Evolutionary conservation across 2,329 filamentous ascomycete species (phyloP), one percentile per base, ranked within the genome.

Genomic region (Paracorniculantispora psalliotae): DNA sequence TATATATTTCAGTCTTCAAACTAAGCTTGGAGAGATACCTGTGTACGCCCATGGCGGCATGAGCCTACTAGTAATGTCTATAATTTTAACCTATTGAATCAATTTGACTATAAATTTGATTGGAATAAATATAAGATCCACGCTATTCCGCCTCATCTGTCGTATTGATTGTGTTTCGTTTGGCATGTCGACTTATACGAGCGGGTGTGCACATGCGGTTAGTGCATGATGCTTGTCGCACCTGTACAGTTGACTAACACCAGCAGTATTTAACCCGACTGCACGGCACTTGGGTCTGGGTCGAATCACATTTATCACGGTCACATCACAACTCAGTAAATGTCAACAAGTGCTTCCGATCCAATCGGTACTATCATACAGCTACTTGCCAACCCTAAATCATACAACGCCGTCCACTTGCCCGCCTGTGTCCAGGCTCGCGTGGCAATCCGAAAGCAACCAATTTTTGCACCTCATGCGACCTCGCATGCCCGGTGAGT

Each of bases 291-390:
- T n/a, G n/a, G n/a, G n/a, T n/a, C n/a, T n/a, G n/a, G n/a, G n/a
- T n/a, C n/a, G n/a, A n/a, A n/a, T n/a, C n/a, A n/a, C n/a, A n/a
- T n/a, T n/a, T n/a, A n/a, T n/a, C n/a, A n/a, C n/a, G n/a, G n/a
- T n/a, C n/a, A n/a, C n/a, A n/a, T n/a, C n/a, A n/a, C n/a, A n/a
- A 46, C 12, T 15, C 39, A 21, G 9, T 17, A 28, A 47, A 35
- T 59, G 48, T 59, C 48, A 53, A 53, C 56, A 53, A 58, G 47
- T 35, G 56, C 56, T 50, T 50, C 48, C 48, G 56, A 59, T 52
- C 56, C 47, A 52, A 59, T 51, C 48, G 56, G 37, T 52, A 46
- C 56, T 59, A 59, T 59, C 56, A 52, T 59, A 48, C 55, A 59
- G 56, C 56, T 15, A 46, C 25, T 51, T 52, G 56, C 43, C 41